phyloP scores from a whole-genome alignment of 306 rosid species.

The Amphicarpaea edgeworthii region DNA sequence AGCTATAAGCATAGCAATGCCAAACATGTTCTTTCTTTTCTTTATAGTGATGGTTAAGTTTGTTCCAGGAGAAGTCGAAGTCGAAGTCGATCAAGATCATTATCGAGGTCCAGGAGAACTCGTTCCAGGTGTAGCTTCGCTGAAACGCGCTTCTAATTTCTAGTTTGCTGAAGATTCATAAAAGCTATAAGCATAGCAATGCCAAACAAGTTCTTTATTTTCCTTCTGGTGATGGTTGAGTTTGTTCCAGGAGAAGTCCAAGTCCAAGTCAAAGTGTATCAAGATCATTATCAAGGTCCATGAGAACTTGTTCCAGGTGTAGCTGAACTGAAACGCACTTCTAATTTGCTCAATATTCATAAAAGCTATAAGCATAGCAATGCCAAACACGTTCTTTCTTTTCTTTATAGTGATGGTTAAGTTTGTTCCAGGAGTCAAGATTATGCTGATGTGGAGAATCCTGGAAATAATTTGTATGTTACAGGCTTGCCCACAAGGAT shows the following conservation, averaged over 20 bases:
- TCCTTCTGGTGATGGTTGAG: no score
- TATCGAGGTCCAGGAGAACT: neutral
- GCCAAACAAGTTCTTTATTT: no score
- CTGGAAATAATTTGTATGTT: constrained; percentile 64
- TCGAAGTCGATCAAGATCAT: neutral
- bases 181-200: no score
- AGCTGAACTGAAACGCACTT: neutral
- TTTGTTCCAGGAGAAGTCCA: no score
- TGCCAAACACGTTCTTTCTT: neutral
- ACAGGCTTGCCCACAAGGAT: constrained; percentile 61
- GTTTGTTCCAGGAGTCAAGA: constrained; percentile 52
- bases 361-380: neutral
- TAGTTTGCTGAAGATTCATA: neutral
- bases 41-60: no score
- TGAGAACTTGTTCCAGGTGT: neutral
- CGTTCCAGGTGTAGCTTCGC: constrained; percentile 12
- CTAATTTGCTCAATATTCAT: neutral
- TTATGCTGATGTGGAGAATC: constrained; percentile 46
- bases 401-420: constrained; percentile 13
- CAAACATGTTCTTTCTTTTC: no score
- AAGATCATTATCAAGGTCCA: neutral
- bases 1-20: no score
- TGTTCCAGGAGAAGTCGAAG: no score
- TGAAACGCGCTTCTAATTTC: neutral
- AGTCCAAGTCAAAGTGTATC: no score